Conservation (phyloP, 208 protist species). For the Leishmania lainsoni region DNA sequence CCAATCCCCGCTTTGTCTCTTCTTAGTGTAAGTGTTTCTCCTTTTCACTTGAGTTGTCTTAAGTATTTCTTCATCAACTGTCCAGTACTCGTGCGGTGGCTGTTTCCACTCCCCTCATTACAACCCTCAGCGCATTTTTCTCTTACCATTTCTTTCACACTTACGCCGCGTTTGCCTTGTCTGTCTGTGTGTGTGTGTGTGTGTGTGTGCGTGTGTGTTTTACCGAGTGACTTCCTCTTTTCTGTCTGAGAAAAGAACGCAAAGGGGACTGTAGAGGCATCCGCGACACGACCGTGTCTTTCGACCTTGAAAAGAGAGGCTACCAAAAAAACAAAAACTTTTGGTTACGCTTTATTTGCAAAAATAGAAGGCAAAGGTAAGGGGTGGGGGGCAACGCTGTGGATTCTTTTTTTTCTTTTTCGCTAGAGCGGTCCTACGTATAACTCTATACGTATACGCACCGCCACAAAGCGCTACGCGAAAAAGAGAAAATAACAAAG, state of each 20-base stretch:
- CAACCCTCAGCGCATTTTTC: neutral
- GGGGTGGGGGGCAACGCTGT: no score
- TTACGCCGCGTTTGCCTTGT: neutral
- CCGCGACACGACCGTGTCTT: neutral
- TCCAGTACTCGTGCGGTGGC: neutral
- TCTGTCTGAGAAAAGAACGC: neutral
- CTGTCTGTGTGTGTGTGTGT: neutral
- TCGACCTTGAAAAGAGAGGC: neutral
- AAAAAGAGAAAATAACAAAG: neutral
- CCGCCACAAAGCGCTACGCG: neutral
- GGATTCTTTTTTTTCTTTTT: neutral
- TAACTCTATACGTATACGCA: neutral
- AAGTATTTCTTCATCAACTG: neutral
- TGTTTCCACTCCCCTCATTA: neutral
- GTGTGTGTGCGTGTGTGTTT: neutral
- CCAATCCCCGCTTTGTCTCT: constrained; percentile 5
- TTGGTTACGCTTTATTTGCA: neutral
- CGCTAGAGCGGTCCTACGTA: neutral
- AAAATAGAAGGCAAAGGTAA: neutral
- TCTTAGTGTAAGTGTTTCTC: constrained; percentile 6
- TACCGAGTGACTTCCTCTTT: neutral
- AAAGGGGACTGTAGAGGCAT: neutral
- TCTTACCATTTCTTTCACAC: neutral
- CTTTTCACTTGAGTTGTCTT: constrained; percentile 10
- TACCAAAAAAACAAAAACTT: no score